Conservation (phyloP, 495 filamentous ascomycete genomes). For the Thozetella sp. region DNA sequence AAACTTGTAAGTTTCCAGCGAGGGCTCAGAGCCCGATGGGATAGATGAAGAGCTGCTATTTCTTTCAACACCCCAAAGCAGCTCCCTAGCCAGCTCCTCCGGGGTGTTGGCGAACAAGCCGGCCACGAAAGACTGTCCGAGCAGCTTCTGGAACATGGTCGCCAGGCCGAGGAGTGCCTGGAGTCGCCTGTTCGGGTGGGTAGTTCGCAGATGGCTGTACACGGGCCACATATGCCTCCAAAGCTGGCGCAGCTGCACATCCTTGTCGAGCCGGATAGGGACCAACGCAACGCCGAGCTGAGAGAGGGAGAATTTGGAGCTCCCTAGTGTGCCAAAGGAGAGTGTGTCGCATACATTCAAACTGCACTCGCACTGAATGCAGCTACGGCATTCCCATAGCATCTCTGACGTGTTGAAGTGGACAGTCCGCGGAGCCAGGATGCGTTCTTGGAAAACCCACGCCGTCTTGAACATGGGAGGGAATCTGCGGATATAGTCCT, state of each 20-base stretch:
- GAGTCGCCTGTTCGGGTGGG: not conserved
- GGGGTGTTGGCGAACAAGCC: not conserved
- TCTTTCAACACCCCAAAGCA: not conserved
- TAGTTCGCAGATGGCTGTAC: not conserved
- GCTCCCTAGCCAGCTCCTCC: not conserved
- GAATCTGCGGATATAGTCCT: not conserved
- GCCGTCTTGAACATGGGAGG: not conserved
- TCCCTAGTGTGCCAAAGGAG: not conserved
- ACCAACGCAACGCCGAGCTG: not conserved
- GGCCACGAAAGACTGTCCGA: not conserved
- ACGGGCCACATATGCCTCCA: conserved; percentile 1
- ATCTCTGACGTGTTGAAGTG: conserved; percentile 1
- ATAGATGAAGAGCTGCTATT: not conserved
- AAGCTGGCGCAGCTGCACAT: not conserved
- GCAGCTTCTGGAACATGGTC: not conserved
- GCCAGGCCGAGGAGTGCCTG: not conserved
- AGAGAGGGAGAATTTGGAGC: not conserved
- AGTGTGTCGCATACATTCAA: not conserved
- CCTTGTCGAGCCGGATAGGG: not conserved
- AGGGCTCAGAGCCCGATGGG: not conserved
- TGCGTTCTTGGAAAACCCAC: not conserved
- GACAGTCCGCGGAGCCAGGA: not conserved
- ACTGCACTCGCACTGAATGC: not conserved
- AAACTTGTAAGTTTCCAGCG: not conserved
- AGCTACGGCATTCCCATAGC: not conserved